Evolutionary conservation across 495 filamentous ascomycete genomes (phyloP).

Genomic region (Aspergillus bertholletiae): DNA sequence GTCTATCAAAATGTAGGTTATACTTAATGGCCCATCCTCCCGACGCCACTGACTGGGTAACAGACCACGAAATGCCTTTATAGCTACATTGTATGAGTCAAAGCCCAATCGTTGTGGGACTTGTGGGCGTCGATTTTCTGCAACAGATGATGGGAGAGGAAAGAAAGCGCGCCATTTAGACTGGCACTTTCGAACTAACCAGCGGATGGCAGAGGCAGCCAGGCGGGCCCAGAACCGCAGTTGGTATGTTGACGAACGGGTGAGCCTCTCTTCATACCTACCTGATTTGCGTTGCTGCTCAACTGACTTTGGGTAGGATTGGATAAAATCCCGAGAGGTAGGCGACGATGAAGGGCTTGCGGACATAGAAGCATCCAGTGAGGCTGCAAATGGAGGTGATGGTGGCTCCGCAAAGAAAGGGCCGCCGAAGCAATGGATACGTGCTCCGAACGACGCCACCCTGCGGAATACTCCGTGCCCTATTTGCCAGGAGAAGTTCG

Average conservation of each 20-base stretch:
- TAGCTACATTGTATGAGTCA: slow-evolving; percentile 70
- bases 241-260: slow-evolving; percentile 91
- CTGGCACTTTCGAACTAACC: slow-evolving; percentile 95
- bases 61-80: slow-evolving; percentile 72
- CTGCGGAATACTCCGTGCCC: slow-evolving; percentile 73
- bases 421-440: slow-evolving; percentile 71
- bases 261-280: slow-evolving; percentile 41
- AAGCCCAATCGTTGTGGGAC: slow-evolving; percentile 82
- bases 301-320: slow-evolving; percentile 55
- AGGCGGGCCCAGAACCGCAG: slow-evolving; percentile 81
- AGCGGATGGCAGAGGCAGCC: slow-evolving; percentile 76
- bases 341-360: slow-evolving; percentile 56
- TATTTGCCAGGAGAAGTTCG: slow-evolving; percentile 93
- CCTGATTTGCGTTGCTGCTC: not conserved
- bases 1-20: slow-evolving; percentile 74
- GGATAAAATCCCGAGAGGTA: slow-evolving; percentile 78
- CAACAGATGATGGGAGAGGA: slow-evolving; percentile 70
- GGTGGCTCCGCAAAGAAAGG: slow-evolving; percentile 45
- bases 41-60: not conserved
- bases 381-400: slow-evolving; percentile 29
- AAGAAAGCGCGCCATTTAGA: slow-evolving; percentile 93
- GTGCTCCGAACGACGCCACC: slow-evolving; percentile 73
- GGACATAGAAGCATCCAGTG: slow-evolving; percentile 36
- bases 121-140: slow-evolving; percentile 82
- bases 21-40: not conserved